Evolutionary conservation across 164 flowering plant species (phyloP).

Genomic region (Hamamelis virginiana): DNA sequence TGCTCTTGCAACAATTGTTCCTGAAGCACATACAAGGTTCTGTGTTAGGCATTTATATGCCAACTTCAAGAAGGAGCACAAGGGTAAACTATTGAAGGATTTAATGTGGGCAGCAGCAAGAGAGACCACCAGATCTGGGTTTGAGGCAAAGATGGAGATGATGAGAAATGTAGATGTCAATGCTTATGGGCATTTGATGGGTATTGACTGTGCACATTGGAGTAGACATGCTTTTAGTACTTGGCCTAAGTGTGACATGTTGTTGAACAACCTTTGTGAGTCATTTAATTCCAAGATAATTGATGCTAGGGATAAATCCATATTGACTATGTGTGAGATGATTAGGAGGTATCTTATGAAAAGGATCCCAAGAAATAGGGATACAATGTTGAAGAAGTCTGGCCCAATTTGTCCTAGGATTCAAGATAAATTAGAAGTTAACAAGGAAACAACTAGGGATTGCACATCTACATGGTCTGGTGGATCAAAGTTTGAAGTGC

Average conservation of each 20-base stretch:
- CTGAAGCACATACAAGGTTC: background rate
- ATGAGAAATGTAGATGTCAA: background rate
- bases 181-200: background rate
- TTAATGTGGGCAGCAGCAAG: slow-evolving; percentile 6
- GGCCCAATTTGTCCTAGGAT: background rate
- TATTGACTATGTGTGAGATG: background rate
- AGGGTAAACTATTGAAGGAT: background rate
- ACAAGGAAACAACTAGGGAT: too few species aligned
- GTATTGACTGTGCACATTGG: background rate
- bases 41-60: slow-evolving; percentile 8
- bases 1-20: background rate
- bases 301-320: background rate
- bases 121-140: background rate
- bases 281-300: background rate
- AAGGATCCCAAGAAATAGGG: background rate
- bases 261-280: slow-evolving; percentile 7
- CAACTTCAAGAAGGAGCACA: background rate
- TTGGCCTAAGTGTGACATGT: background rate
- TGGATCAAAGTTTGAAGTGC: background rate
- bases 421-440: background rate
- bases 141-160: background rate
- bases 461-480: background rate
- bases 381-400: background rate
- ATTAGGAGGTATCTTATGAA: background rate
- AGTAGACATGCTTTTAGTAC: background rate